Base-by-base conservation (phyloP, 306 rosid genomes). In the Biancaea sappan region DNA sequence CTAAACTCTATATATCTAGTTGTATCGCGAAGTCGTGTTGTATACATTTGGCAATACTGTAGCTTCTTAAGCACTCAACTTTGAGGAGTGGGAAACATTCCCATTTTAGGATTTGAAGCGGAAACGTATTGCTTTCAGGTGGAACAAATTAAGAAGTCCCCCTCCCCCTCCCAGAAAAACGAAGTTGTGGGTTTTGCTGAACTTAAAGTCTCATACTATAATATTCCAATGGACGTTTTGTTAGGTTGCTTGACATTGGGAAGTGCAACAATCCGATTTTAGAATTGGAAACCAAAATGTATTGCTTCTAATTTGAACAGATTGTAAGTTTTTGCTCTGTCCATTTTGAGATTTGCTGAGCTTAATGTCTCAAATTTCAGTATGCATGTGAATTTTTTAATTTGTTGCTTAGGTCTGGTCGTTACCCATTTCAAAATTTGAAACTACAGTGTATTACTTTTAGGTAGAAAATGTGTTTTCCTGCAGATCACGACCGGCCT, bases 401-500 rank as follows among this genome's bases (percentile, higher is more conserved):
- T 61, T n/a, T 28, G 26, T 26, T 57, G 37, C 48, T 29, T 8
- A 25, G 64, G 25, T 60, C 57, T 46, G 63, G 12, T 5, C 14
- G 53, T 21, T 60, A 16, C 29, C 51, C 24, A 19, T 40, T 63
- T 21, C 11, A 38, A 54, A 37, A 52, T 60, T 74, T 57, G 22
- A 63, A 25, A 78, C 40, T 71, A 62, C 24, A 48, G 22, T 53
- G 32, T 44, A 25, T 48, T 71, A 32, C 53, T 38, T 69, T 32
- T 75, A 41, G 73, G 41, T 48, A 66, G 44, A 76, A 54, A 69
- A 47, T 22, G 38, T 19, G 31, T 14, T 60, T 64, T 50, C 19
- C 69, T 34, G 48, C 80, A 94, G 98, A 94, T 81, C 98, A 94
- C 50, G 97, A 94, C 74, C 92, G 98, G 53, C 96, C 98, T 69